Conservation (phyloP, 2,329 filamentous ascomycete species). For the Colletotrichum sp. region DNA sequence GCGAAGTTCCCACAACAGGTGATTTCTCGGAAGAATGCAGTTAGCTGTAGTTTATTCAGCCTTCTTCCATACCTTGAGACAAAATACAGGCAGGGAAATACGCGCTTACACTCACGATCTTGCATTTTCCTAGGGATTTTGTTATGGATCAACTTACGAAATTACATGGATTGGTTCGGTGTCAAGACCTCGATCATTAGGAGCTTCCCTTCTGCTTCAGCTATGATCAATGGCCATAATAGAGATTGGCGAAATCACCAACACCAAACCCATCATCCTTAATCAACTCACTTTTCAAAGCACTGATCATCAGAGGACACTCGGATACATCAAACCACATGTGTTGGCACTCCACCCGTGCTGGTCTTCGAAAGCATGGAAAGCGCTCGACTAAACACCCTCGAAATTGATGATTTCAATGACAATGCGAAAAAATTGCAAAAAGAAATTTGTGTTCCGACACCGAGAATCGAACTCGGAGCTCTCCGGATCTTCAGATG, state of each 20-base stretch:
- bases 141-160: background rate
- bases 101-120: background rate
- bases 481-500: background rate
- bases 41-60: background rate
- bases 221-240: background rate
- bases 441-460: background rate
- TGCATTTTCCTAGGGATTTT: background rate
- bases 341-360: background rate
- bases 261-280: background rate
- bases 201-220: background rate
- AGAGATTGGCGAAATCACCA: background rate
- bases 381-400: background rate
- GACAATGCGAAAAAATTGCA: background rate
- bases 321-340: background rate
- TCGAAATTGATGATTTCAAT: background rate
- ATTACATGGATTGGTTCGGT: background rate
- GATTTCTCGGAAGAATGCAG: background rate
- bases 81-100: background rate
- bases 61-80: background rate
- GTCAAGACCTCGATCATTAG: background rate
- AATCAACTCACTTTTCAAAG: background rate
- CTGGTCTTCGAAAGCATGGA: background rate
- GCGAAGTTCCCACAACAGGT: background rate
- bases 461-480: background rate
- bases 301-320: background rate